These are phyloP conservation scores for Blumeriella jaapii DNA, from an alignment of 2,329 filamentous ascomycete species.

Conservation along the genomic window DNA sequence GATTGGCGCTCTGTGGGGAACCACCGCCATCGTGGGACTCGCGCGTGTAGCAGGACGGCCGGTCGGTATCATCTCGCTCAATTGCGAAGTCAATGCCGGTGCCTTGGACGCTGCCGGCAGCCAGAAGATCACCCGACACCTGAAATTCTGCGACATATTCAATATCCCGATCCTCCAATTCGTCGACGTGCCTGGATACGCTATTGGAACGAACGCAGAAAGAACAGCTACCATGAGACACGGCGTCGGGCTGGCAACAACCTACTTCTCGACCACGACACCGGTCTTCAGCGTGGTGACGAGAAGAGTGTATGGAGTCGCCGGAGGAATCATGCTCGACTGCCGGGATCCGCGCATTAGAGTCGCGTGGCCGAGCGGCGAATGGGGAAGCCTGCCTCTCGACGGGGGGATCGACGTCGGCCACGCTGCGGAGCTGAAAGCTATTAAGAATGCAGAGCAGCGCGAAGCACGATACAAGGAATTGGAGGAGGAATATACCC, in stretches of 20 bases:
- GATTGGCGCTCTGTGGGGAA: constrained; percentile 51
- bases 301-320: constrained; percentile 49
- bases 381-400: constrained; percentile 50
- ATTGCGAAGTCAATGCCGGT: constrained; percentile 50
- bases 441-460: constrained; percentile 38
- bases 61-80: constrained; percentile 47
- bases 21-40: constrained; percentile 48
- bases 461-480: constrained; percentile 42
- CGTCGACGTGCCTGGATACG: constrained; percentile 51
- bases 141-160: constrained; percentile 55
- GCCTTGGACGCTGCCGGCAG: constrained; percentile 48
- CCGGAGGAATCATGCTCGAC: constrained; percentile 52
- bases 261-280: constrained; percentile 51
- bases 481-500: constrained; percentile 46
- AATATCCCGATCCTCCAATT: constrained; percentile 54
- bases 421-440: constrained; percentile 46
- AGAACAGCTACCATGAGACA: constrained; percentile 53
- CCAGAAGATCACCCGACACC: constrained; percentile 47
- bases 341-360: constrained; percentile 48
- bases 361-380: constrained; percentile 51
- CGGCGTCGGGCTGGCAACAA: constrained; percentile 47
- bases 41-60: constrained; percentile 45
- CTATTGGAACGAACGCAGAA: constrained; percentile 52
- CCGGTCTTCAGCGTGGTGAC: constrained; percentile 54
- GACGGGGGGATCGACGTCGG: constrained; percentile 55